These are phyloP conservation scores for Chytriomyces confervae DNA, from an alignment of 192 early-diverging fungal species.

Conservation along the genomic window DNA sequence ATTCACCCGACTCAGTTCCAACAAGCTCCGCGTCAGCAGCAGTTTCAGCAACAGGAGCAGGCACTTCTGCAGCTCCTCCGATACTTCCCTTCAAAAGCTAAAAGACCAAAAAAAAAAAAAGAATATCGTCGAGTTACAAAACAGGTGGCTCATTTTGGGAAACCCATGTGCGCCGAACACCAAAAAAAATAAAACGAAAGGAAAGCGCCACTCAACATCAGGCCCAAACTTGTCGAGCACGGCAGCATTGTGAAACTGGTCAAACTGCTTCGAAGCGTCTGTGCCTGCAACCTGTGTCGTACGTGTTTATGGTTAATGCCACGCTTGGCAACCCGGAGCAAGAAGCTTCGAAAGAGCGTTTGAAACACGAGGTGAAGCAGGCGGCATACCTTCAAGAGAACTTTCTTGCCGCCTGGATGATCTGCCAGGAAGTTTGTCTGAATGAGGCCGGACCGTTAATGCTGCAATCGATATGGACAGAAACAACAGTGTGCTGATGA, in stretches of 20 bases:
- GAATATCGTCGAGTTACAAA: background rate
- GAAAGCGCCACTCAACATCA: slow-evolving; percentile 21
- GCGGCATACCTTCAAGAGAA: slow-evolving; percentile 57
- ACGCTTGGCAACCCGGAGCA: background rate
- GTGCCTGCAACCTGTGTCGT: slow-evolving; percentile 69
- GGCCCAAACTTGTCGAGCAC: slow-evolving; percentile 71
- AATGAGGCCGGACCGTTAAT: background rate
- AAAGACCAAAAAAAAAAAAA: slow-evolving; percentile 14
- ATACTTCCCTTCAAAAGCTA: slow-evolving; percentile 67
- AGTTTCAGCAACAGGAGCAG: background rate
- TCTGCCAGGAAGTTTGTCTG: slow-evolving; percentile 42
- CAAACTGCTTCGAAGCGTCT: slow-evolving; percentile 85
- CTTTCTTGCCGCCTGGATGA: slow-evolving; percentile 56
- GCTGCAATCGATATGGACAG: background rate
- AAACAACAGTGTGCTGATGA: background rate
- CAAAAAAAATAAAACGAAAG: background rate
- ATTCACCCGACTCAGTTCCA: slow-evolving; percentile 51
- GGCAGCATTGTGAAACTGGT: slow-evolving; percentile 78
- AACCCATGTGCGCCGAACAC: background rate
- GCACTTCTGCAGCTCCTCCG: slow-evolving; percentile 50
- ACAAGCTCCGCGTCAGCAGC: slow-evolving; percentile 10
- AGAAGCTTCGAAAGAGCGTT: background rate
- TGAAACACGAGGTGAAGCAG: slow-evolving; percentile 30
- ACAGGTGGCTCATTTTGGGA: background rate
- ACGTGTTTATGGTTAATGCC: background rate